These are phyloP conservation scores for Bipolaris victoriae DNA, from an alignment of 2,329 filamentous ascomycete genomes.

Conservation along the genomic window DNA sequence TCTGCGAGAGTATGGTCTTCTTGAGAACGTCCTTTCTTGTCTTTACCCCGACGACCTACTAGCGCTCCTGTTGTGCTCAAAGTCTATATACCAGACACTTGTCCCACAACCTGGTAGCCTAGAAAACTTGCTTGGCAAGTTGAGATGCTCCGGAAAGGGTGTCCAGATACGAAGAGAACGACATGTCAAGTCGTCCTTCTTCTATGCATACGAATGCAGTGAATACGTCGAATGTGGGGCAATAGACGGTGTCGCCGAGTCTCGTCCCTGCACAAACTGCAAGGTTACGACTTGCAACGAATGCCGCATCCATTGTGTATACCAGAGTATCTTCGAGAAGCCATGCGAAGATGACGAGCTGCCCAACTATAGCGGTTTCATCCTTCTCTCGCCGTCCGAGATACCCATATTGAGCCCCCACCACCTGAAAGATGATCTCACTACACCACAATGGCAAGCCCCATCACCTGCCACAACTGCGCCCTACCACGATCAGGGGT, in stretches of 20 bases:
- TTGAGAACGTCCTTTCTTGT: constrained; percentile 31
- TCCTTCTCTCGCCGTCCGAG: constrained; percentile 32
- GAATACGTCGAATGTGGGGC: constrained; percentile 35
- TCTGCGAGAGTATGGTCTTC: constrained; percentile 39
- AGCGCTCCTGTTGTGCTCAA: constrained; percentile 39
- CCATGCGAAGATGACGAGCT: constrained; percentile 37
- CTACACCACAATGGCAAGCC: constrained; percentile 14
- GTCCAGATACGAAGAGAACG: constrained; percentile 26
- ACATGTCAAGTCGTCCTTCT: constrained; percentile 36
- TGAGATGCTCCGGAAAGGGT: constrained; percentile 37
- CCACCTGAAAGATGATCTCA: constrained; percentile 23
- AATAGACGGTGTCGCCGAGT: constrained; percentile 16
- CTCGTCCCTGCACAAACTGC: constrained; percentile 35
- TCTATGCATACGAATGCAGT: constrained; percentile 28
- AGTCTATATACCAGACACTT: constrained; percentile 31
- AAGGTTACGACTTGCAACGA: constrained; percentile 43
- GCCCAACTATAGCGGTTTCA: constrained; percentile 40
- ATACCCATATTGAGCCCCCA: constrained; percentile 39
- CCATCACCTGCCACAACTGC: constrained; percentile 10
- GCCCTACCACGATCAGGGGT: constrained; percentile 42
- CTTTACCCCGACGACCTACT: constrained; percentile 37
- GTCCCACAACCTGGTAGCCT: constrained; percentile 33
- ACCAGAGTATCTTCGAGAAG: constrained; percentile 38
- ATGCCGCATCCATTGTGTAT: constrained; percentile 45
- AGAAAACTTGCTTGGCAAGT: constrained; percentile 33